Percentiles rank a stretch among this genome's conserved stretches.
phyloP scores from a whole-genome alignment of 2,329 filamentous ascomycete species.

The Aschersonia sp. region DNA sequence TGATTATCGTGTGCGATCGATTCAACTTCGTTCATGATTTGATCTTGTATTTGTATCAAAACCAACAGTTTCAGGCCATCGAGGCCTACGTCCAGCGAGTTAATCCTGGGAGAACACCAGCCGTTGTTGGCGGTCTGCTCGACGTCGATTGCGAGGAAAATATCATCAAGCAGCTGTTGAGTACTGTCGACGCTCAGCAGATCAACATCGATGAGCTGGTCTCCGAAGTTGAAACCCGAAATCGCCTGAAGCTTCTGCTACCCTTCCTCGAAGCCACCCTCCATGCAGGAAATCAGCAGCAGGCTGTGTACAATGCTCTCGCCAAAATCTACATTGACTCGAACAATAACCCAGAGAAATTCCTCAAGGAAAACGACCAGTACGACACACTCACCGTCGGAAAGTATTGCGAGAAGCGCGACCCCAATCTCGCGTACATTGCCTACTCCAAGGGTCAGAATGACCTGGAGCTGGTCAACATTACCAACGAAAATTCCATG shows the following conservation, averaged over 20 bases:
- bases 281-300: conserved; percentile 81
- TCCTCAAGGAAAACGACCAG: conserved; percentile 92
- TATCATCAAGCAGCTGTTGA: conserved; percentile 85
- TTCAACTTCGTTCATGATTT: conserved; percentile 98
- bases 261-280: conserved; percentile 93
- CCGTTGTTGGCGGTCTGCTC: conserved; percentile 81
- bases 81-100: conserved; percentile 96
- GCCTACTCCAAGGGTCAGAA: conserved; percentile 95
- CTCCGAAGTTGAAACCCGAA: conserved; percentile 84
- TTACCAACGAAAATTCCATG: conserved; percentile 99
- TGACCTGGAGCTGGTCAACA: conserved; percentile 88
- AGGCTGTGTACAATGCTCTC: conserved; percentile 90
- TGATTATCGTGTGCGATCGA: conserved; percentile 98
- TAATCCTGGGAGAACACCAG: conserved; percentile 80
- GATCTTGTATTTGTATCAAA: conserved; percentile 94
- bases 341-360: conserved; percentile 96
- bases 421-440: conserved; percentile 89
- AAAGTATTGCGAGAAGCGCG: conserved; percentile 98
- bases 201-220: conserved; percentile 94
- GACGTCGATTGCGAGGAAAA: conserved; percentile 95
- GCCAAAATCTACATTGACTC: conserved; percentile 99
- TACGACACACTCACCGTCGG: conserved; percentile 87
- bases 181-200: conserved; percentile 67
- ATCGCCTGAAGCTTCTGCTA: conserved; percentile 85
- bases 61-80: conserved; percentile 97